Evolutionary conservation across 2,329 filamentous ascomycete genomes (phyloP).

Genomic region (Phyllosticta citrichinensis): DNA sequence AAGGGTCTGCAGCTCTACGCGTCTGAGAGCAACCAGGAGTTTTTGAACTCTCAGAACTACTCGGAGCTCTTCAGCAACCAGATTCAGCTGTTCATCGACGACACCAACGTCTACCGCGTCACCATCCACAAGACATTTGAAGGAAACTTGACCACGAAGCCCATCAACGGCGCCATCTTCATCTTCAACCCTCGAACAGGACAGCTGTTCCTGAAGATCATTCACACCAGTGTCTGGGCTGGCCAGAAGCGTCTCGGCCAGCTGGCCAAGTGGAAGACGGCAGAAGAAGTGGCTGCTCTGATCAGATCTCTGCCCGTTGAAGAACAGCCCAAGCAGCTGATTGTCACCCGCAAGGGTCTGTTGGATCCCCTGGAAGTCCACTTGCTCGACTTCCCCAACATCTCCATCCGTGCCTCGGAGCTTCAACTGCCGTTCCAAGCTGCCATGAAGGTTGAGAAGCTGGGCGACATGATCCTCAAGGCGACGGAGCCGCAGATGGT

Average conservation of each 20-base stretch:
- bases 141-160: constrained; percentile 96
- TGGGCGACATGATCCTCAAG: constrained; percentile 96
- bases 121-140: constrained; percentile 99
- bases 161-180: constrained; percentile 98
- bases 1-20: constrained; percentile 97
- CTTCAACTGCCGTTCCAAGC: constrained; percentile 97
- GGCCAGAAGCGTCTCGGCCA: constrained; percentile 98
- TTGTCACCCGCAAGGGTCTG: constrained; percentile 94
- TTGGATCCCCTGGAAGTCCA: constrained; percentile 96
- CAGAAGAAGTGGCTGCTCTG: constrained; percentile 95
- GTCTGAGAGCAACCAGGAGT: constrained; percentile 97
- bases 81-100: constrained; percentile 96
- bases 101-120: constrained; percentile 98
- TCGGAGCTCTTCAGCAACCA: constrained; percentile 98
- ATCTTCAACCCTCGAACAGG: constrained; percentile 99
- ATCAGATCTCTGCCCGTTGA: constrained; percentile 93
- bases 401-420: constrained; percentile 94
- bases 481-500: constrained; percentile 99
- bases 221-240: constrained; percentile 98
- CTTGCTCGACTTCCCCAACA: constrained; percentile 95
- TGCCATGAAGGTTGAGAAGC: constrained; percentile 99
- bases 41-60: constrained; percentile 98
- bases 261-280: constrained; percentile 98
- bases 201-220: constrained; percentile 97
- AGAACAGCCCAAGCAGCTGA: constrained; percentile 97